These are phyloP conservation scores for Silene vulgaris DNA, from an alignment of 179 eudicot species.

Conservation along the genomic window DNA sequence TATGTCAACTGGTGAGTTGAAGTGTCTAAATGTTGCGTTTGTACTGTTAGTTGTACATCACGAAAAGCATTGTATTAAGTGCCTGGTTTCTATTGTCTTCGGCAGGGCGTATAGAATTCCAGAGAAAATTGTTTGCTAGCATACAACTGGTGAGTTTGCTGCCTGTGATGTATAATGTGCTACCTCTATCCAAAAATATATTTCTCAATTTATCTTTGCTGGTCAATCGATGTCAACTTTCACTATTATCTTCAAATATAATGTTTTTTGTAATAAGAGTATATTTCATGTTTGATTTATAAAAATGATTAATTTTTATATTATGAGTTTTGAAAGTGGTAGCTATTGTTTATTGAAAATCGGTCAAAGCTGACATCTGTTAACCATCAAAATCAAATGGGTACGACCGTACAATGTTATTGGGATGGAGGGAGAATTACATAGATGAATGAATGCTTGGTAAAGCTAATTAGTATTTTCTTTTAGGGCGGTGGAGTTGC, in stretches of 20 bases:
- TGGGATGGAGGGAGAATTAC: neutral
- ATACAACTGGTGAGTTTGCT: slow-evolving; percentile 78
- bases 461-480: slow-evolving; percentile 17
- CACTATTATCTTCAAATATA: neutral
- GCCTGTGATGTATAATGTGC: neutral
- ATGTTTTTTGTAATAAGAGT: neutral
- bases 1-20: slow-evolving; percentile 61
- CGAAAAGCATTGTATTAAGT: neutral
- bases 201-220: neutral
- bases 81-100: slow-evolving; percentile 15
- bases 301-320: no score
- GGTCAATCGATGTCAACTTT: neutral
- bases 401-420: neutral
- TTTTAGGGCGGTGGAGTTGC: slow-evolving; percentile 84
- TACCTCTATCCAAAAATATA: neutral
- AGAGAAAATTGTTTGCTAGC: slow-evolving; percentile 90
- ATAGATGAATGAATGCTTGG: slow-evolving; percentile 16
- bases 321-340: no score
- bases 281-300: neutral
- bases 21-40: slow-evolving; percentile 3
- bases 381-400: neutral
- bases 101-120: slow-evolving; percentile 91
- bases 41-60: neutral
- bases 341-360: neutral
- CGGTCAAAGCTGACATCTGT: neutral